Evolutionary conservation across 345 rosid genomes (phyloP), one percentile per base, ranked within the genome.

Genomic region (Acer campestre): DNA sequence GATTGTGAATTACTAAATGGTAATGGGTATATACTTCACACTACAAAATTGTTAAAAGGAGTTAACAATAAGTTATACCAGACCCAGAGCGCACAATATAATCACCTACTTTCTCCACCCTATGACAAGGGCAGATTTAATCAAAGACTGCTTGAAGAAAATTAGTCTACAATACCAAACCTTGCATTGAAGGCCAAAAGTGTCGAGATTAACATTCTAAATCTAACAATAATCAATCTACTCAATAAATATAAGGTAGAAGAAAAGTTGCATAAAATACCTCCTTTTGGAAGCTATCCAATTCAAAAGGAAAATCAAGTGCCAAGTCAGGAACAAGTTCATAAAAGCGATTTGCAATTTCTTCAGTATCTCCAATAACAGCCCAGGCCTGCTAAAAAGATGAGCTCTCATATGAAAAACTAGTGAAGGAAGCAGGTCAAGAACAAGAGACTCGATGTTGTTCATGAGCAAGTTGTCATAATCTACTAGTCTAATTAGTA

Each of bases 271-370:
- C 49, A 70, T 68, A 29, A 27, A 59, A 13, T 85, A 93, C 98
- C 99, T 93, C 94, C 84, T 92, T 93, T 79, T 95, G 99, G 85
- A 95, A 95, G 78, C 80, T 82, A 86, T 95, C 98, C 86, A 95
- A 84, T 72, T 93, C 92, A 80, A 93, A 95, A 73, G 99, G 96
- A 84, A 92, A 95, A 80, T 90, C 89, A 75, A 93, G 89, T 22
- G 98, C 99, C 90, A 86, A 84, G 80, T 95, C 97, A 73, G 99
- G 97, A 83, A 95, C 93, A 71, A 95, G 94, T 78, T 95, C 91
- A 77, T 84, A 13, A 82, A 95, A 93, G 79, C 73, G 87, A 76
- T 91, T 89, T 6, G 92, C 92, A 84, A 95, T 95, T 86, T 84
- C 86, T 84, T 89, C 91, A 84, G 81, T 80, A 79, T 86, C 85